These are phyloP conservation scores for Didymella sp. DNA, from an alignment of 2,329 filamentous ascomycete genomes.

Conservation along the genomic window DNA sequence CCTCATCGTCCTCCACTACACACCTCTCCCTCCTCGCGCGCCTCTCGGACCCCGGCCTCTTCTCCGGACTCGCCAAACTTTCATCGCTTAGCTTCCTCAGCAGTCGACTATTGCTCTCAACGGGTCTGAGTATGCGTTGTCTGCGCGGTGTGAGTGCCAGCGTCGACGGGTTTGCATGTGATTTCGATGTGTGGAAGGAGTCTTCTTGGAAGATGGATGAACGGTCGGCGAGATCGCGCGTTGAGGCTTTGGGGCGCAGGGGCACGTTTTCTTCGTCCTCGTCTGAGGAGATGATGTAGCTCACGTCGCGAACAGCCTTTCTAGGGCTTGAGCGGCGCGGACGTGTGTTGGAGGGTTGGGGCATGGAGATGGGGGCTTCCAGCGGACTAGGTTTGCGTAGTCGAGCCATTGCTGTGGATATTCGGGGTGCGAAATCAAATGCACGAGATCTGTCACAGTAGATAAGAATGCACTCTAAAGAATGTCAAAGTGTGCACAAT, in stretches of 20 bases:
- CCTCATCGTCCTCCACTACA: slow-evolving; percentile 24
- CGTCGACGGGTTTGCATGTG: slow-evolving; percentile 9
- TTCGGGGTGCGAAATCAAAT: background rate
- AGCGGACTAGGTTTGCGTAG: slow-evolving; percentile 43
- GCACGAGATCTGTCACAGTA: background rate
- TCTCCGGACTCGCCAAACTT: slow-evolving; percentile 41
- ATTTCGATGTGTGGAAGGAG: slow-evolving; percentile 34
- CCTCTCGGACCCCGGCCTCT: slow-evolving; percentile 25
- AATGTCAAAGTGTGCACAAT: background rate
- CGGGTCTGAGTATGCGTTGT: slow-evolving; percentile 43
- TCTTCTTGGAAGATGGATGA: slow-evolving; percentile 34
- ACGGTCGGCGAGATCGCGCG: slow-evolving; percentile 32
- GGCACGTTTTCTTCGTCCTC: slow-evolving; percentile 34
- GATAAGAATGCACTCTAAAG: background rate
- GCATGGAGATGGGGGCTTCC: slow-evolving; percentile 30
- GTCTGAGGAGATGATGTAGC: slow-evolving; percentile 33
- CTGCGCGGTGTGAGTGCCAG: slow-evolving; percentile 34
- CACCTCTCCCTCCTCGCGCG: slow-evolving; percentile 26
- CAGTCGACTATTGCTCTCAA: slow-evolving; percentile 42
- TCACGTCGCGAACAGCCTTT: slow-evolving; percentile 33
- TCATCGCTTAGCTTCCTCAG: slow-evolving; percentile 39
- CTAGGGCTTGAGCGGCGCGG: slow-evolving; percentile 38
- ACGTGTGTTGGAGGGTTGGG: slow-evolving; percentile 26
- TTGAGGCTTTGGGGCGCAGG: slow-evolving; percentile 38
- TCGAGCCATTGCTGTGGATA: slow-evolving; percentile 39